A percentile compares a stretch with the other conserved stretches of the same genome.
phyloP scores from a whole-genome alignment of 2,329 filamentous ascomycete species.

The Aspergillus luchuensis region DNA sequence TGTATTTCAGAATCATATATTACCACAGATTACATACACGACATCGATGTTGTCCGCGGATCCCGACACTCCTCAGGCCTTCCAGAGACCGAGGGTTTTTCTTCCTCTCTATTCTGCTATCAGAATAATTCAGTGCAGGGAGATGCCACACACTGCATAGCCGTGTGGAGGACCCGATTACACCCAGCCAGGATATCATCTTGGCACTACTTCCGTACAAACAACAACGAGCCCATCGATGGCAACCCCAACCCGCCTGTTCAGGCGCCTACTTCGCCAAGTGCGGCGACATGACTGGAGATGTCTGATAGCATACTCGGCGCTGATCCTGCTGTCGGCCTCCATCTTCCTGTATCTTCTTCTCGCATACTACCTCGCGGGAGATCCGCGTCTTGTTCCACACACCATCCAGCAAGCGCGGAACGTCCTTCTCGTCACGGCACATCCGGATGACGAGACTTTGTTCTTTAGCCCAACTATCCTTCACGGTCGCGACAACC shows the following conservation, averaged over 20 bases:
- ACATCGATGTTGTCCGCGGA: too few relatives aligned
- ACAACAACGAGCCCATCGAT: neutral
- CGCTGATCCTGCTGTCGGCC: neutral
- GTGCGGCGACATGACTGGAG: neutral
- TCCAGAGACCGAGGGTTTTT: too few relatives aligned
- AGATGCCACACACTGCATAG: too few relatives aligned
- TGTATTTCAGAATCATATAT: too few relatives aligned
- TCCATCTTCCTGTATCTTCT: constrained; percentile 17
- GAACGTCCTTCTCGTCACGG: constrained; percentile 44
- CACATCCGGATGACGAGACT: constrained; percentile 34
- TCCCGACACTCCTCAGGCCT: too few relatives aligned
- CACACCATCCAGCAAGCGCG: constrained; percentile 36
- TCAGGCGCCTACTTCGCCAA: neutral
- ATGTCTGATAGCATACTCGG: neutral
- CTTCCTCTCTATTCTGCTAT: too few relatives aligned
- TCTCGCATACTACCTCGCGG: constrained; percentile 40
- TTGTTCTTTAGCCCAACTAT: constrained; percentile 32
- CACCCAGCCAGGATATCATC: too few relatives aligned
- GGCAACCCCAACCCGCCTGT: neutral
- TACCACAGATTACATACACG: too few relatives aligned
- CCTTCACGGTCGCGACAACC: constrained; percentile 21
- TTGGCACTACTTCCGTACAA: too few relatives aligned
- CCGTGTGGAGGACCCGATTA: too few relatives aligned
- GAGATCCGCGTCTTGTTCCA: constrained; percentile 41
- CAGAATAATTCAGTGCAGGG: too few relatives aligned